Percentiles rank a stretch among this genome's conserved stretches.
These are phyloP conservation scores for Dalbergia cochinchinensis DNA, from an alignment of 306 rosid species.

Conservation along the genomic window DNA sequence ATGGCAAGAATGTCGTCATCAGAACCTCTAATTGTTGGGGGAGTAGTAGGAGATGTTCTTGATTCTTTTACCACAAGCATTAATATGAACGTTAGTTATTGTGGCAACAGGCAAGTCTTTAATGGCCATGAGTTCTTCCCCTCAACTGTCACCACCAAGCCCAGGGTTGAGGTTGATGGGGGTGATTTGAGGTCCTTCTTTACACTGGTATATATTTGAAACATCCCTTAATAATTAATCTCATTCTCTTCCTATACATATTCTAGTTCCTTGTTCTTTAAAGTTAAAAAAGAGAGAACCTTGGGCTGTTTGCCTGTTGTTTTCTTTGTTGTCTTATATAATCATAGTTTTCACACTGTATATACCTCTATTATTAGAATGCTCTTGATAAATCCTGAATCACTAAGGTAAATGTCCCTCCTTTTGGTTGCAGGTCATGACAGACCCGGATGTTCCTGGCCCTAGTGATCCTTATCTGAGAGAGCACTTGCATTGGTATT, in stretches of 20 bases:
- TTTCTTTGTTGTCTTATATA: constrained; percentile 20
- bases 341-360: neutral
- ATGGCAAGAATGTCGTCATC: constrained; percentile 66
- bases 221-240: too few relatives aligned
- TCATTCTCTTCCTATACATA: neutral
- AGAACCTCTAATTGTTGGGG: constrained; percentile 82
- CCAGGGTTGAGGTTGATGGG: constrained; percentile 89
- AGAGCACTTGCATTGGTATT: constrained; percentile 92
- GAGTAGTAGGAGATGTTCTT: constrained; percentile 95
- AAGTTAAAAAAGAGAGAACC: neutral
- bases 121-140: constrained; percentile 93
- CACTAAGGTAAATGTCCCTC: constrained; percentile 32
- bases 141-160: constrained; percentile 69
- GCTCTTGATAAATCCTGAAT: neutral
- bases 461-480: constrained; percentile 95
- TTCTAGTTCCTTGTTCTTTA: neutral
- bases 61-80: constrained; percentile 69
- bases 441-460: constrained; percentile 98
- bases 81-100: constrained; percentile 65
- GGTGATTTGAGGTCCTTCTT: constrained; percentile 87
- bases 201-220: constrained; percentile 68
- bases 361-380: constrained; percentile 25
- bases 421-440: constrained; percentile 67
- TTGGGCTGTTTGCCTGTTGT: constrained; percentile 16
- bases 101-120: constrained; percentile 70